phyloP scores from a whole-genome alignment of 306 rosid species.

The Neltuma alba region DNA sequence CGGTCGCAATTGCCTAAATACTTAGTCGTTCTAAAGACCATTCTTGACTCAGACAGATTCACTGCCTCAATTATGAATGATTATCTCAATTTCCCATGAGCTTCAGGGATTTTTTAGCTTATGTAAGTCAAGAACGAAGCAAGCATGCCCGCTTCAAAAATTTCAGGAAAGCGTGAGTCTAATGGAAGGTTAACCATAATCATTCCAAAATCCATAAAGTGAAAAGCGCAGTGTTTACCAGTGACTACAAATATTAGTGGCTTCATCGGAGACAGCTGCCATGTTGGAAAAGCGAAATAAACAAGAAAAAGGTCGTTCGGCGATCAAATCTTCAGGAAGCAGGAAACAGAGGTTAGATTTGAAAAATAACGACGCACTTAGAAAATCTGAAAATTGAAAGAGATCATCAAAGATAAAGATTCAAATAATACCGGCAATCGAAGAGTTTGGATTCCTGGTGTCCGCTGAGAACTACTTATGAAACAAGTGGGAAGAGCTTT shows the following conservation, averaged over 20 bases:
- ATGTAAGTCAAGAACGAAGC: constrained; percentile 13
- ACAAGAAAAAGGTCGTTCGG: constrained; percentile 8
- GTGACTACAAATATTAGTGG: constrained; percentile 65
- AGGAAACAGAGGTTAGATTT: constrained; percentile 18
- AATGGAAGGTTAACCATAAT: background rate
- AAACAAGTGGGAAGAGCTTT: background rate
- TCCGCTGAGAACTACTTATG: background rate
- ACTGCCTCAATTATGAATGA: background rate
- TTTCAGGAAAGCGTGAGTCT: background rate
- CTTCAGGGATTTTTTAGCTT: background rate
- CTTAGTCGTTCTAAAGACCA: background rate
- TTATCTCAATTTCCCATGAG: background rate
- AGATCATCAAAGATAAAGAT: background rate
- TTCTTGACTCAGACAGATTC: background rate
- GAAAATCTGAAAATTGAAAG: background rate
- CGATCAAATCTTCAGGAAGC: constrained; percentile 38
- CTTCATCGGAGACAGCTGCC: constrained; percentile 63
- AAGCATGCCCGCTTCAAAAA: background rate
- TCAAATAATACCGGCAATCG: constrained; percentile 7
- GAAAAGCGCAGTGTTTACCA: constrained; percentile 50
- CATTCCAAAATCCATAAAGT: background rate
- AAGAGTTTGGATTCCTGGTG: constrained; percentile 1
- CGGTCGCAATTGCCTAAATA: background rate
- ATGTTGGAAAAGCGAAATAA: constrained; percentile 39
- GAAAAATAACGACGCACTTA: background rate